phyloP scores from a whole-genome alignment of 2,329 filamentous ascomycete genomes.

The Botrytis deweyae region DNA sequence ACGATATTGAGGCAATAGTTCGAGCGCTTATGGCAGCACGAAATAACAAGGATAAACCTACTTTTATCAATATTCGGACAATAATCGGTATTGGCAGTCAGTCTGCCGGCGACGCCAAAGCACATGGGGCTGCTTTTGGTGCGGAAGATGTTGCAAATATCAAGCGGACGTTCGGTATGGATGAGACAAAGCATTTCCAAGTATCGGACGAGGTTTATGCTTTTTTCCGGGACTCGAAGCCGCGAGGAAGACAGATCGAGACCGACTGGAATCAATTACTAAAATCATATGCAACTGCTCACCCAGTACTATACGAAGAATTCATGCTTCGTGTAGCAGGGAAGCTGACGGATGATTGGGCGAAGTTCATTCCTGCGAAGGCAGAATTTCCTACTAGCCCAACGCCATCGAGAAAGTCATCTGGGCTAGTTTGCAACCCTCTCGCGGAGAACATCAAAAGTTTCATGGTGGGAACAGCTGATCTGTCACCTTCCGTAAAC shows the following conservation, averaged over 20 bases:
- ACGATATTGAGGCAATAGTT: slow-evolving; percentile 46
- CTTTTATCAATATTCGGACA: slow-evolving; percentile 52
- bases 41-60: slow-evolving; percentile 45
- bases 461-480: slow-evolving; percentile 55
- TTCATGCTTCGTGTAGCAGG: slow-evolving; percentile 50
- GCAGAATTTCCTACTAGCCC: slow-evolving; percentile 47
- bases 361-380: slow-evolving; percentile 45
- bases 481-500: slow-evolving; percentile 53
- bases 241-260: slow-evolving; percentile 46
- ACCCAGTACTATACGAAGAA: slow-evolving; percentile 52
- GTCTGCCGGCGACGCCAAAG: slow-evolving; percentile 36
- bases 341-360: slow-evolving; percentile 50
- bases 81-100: slow-evolving; percentile 47
- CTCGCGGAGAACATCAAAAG: slow-evolving; percentile 48
- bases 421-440: slow-evolving; percentile 51
- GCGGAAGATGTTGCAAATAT: slow-evolving; percentile 23
- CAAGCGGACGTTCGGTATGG: slow-evolving; percentile 45
- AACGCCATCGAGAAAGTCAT: slow-evolving; percentile 52
- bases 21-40: slow-evolving; percentile 44
- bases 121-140: slow-evolving; percentile 32
- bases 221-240: slow-evolving; percentile 50
- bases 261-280: slow-evolving; percentile 49
- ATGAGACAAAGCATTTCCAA: slow-evolving; percentile 41
- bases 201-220: slow-evolving; percentile 48
- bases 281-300: slow-evolving; percentile 44